Conservation (phyloP, 805 yeast species). For the Saturnispora mendoncae region DNA sequence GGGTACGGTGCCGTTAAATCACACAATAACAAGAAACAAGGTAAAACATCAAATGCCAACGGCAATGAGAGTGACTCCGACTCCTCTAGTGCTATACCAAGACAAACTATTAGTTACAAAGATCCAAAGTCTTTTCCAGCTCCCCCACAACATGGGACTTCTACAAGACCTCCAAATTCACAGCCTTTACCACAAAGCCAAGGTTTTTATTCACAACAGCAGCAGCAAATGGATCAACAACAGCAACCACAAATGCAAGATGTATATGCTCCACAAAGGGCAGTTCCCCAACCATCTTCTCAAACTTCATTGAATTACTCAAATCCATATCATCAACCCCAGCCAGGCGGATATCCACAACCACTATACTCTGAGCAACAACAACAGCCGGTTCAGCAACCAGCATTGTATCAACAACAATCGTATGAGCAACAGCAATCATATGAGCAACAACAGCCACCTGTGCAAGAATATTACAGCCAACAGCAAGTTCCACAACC, state of each 20-base stretch:
- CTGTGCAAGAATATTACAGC: conserved; percentile 3
- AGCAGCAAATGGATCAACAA: not conserved
- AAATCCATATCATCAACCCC: too few species aligned
- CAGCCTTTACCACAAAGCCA: conserved; percentile 13
- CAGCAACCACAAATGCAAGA: not conserved
- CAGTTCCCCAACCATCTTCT: not conserved
- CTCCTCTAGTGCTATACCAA: not conserved
- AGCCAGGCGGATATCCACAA: too few species aligned
- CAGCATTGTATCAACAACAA: conserved; percentile 2
- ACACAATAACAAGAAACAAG: conserved; percentile 23
- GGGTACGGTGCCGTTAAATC: conserved; percentile 39
- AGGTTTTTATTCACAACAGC: not conserved
- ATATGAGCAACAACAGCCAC: conserved; percentile 11
- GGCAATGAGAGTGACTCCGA: conserved; percentile 8
- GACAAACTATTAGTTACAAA: conserved; percentile 12
- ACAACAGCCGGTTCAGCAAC: too few species aligned
- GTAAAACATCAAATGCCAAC: conserved; percentile 13
- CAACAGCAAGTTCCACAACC: conserved; percentile 11
- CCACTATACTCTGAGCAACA: too few species aligned
- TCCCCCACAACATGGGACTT: conserved; percentile 15
- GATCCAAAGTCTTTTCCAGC: conserved; percentile 18
- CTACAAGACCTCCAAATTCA: conserved; percentile 11
- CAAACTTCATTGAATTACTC: not conserved
- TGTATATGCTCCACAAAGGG: not conserved
- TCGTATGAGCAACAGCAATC: conserved; percentile 11